Evolutionary conservation across 495 filamentous ascomycete genomes (phyloP), one percentile per base, ranked within the genome.

Genomic region (Hypoxylon lienhwacheense): DNA sequence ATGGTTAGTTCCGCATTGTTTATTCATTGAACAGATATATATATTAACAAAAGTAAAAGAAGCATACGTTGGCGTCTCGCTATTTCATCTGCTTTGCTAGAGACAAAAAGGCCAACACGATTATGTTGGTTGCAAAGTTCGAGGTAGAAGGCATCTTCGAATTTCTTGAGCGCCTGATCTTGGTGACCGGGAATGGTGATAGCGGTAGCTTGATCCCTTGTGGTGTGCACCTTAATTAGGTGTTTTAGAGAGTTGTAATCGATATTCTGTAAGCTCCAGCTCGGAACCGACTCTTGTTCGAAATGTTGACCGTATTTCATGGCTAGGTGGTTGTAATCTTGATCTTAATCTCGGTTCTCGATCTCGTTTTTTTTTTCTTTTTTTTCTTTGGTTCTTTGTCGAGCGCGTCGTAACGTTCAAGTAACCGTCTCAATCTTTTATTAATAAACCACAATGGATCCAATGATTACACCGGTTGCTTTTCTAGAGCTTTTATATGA

Each of bases 241-340:
- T 81, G 78, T 70, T 90, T 90, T 41, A 90, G 72, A 43, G 85
- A 83, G 58, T 88, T 85, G 67, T 90, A 90, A 68, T 89, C 86
- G 64, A 90, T 78, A 67, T 90, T 90, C 64, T 87, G 61, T 11
- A 70, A 35, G 53, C 56, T 64, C 80, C 80, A 83, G 53, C 77
- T 74, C 12, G 79, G 78, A 51, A 83, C 79, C 10, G 79, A 82
- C 49, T 77, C 69, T 66, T 78, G 74, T 48, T 74, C 70, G 24
- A 88, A 75, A 35, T 79, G 83, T 43, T 85, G 75, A 7, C 85
- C 85, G 78, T 83, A 88, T 73, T 88, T 87, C 84, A 87, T 88
- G n/a, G n/a, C n/a, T n/a, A n/a, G n/a, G n/a, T n/a, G n/a, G n/a
- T n/a, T n/a, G n/a, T n/a, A n/a, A n/a, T n/a, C n/a, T n/a, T n/a